Evolutionary conservation across 805 yeast genomes (phyloP), one percentile per base, ranked within the genome.

Genomic region (Nakazawaea siamensis): DNA sequence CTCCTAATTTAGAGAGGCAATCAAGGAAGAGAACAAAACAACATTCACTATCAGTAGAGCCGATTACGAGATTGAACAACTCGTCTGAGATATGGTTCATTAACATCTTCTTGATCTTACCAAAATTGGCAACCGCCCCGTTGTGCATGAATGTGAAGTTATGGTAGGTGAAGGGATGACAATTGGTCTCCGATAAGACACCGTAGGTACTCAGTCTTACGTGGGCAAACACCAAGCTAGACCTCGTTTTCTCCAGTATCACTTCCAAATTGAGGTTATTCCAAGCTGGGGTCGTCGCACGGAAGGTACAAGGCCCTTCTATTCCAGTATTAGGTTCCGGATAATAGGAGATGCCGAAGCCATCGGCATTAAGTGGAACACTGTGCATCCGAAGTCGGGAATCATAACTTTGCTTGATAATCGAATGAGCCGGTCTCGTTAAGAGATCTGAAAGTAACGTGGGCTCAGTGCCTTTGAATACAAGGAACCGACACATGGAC

Each of bases 231-330:
- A 90, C 85, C 33, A 88, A 60, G 34, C 69, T 66, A 1, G 94
- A 80, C 51, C 82, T 76, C 2, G 98, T 92, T 62, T 90, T 86
- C 49, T 77, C 85, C 0, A 96, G 84, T 20, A 92, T 62, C 24
- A 87, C 74, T 40, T 85, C 90, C 38, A 92, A 62, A 50, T 92
- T 92, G 50, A 83, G 75, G 56, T 92, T 92, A 60, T 92, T 92
- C 98, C 98, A 92, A 1, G 96, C 94, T 0, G 98, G 98, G 0
- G 98, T 92, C 31, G 88, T 92, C 10, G 97, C 97, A 47, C 86
- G 79, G 62, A 84, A 92, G 2, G 87, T 70, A 57, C 97, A 92
- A 18, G 98, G 97, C 2, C 86, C 83, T 26, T 69, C 73, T 14
- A 71, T 53, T 19, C 57, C 64, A 9, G 55, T 57, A 31, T 73